Evolutionary conservation across 768 basidiomycete species (phyloP), one percentile per base, ranked within the genome.

Genomic region (Mycena belliarum): DNA sequence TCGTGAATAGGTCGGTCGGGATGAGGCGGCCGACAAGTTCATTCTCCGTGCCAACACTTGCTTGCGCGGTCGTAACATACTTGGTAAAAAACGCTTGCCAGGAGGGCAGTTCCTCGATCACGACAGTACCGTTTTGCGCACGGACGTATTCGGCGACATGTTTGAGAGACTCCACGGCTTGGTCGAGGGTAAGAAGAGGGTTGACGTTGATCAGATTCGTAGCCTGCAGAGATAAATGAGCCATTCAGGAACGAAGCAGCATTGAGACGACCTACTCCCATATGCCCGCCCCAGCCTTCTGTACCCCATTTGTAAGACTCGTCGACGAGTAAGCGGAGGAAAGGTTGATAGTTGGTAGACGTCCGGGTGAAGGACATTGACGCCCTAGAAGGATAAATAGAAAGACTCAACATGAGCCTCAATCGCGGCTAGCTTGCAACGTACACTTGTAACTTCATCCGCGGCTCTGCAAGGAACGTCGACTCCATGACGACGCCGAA

Each of bases 241-340:
- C 37, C 20, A 6, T 12, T 6, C 18, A 21, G 44, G 21, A 26
- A 26, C n/a, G 2, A 47, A 40, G 23, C 40, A n/a, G 46, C 14
- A 15, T 18, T 12, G 21, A 18, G 5, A 43, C 20, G 4, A 63
- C 69, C 24, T 47, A 74, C 72, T 15, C 44, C 52, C 28, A 73
- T 70, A 58, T 74, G 72, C 0, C 74, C 74, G 20, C 75, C 75
- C 75, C 75, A 76, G 10, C 74, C 74, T 28, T 74, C 66, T 15
- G 61, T 52, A 5, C 67, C 71, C 72, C 74, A 75, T 42, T 60
- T 58, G 41, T 63, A 55, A 4, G 72, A 63, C 24, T 69, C 65
- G 52, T 76, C 66, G 3, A 73, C 68, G 7, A 70, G 40, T 12
- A 74, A 52, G 25, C 55, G 43, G 49, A 69, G 65, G 65, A 70